Evolutionary conservation across 164 flowering plant species (phyloP), one percentile per base, ranked within the genome.

Genomic region (Malania oleifera): DNA sequence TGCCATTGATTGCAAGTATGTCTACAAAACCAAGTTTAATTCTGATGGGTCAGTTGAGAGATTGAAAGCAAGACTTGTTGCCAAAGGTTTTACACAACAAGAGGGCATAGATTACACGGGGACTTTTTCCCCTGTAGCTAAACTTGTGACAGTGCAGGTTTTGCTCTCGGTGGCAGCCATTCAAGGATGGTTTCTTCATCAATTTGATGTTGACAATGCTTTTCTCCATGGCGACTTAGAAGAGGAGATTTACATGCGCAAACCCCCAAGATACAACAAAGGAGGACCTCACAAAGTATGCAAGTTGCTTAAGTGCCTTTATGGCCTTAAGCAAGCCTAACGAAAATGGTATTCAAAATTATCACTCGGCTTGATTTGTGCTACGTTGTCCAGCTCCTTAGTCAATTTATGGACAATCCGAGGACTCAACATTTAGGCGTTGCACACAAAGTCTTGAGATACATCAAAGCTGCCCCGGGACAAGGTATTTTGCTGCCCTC

Each of bases 141-240:
- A 44, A 13, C 48, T 44, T 44, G 48, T 44, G 4, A 44, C 22
- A 4, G 48, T 44, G 5, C 3, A 14, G 15, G 48, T 44, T 9
- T 44, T 44, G 48, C 12, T 5, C 4, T 44, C 5, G 4, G 23
- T 44, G 18, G 48, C 19, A 44, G 15, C 48, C 4, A 13, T 44
- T 3, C 48, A 44, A 31, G 18, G 48, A 3, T 44, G 48, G 48
- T 44, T 13, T 4, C 48, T 44, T 44, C 48, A 4, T 44, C 48
- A 44, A 44, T 44, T 44, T 14, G 48, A 44, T 44, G 48, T 44
- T 44, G 12, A 44, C 48, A 20, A n/a, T n/a, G n/a, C 22, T 4
- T 44, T 44, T 44, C 48, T 44, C 48, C 48, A 44, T 44, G 35
- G 35, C n/a, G n/a, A n/a, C n/a, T n/a, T n/a, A n/a, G n/a, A n/a